These are phyloP conservation scores for Chenopodium berlandieri DNA, from an alignment of 148 eudicot species.

Conservation along the genomic window DNA sequence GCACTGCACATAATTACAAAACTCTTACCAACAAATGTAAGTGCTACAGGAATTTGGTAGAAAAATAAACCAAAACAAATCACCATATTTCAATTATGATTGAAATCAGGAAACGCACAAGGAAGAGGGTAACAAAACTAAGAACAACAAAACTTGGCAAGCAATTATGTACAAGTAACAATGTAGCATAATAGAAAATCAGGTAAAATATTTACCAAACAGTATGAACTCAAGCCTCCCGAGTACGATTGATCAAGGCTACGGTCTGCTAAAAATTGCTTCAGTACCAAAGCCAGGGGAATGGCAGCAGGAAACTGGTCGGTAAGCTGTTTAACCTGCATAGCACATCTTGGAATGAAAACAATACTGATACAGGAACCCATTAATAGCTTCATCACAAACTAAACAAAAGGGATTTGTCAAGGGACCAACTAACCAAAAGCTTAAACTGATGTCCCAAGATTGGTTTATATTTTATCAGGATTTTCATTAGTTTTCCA, in stretches of 20 bases:
- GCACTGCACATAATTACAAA: not conserved
- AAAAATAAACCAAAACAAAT: not conserved
- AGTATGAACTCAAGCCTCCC: conserved; percentile 97
- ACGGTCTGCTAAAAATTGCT: conserved; percentile 95
- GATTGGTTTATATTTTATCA: no score
- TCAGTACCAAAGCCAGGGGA: conserved; percentile 91
- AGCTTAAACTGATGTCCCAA: no score
- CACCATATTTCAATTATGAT: not conserved
- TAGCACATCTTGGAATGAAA: conserved; percentile 5
- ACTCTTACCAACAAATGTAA: not conserved
- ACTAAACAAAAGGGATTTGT: not conserved
- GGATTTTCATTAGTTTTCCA: not conserved
- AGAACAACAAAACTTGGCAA: not conserved
- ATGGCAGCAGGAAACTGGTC: conserved; percentile 91
- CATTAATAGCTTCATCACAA: not conserved
- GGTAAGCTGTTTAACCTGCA: conserved; percentile 84
- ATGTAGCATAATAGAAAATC: not conserved
- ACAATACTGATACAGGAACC: not conserved
- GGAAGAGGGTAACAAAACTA: not conserved
- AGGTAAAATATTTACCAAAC: conserved; percentile 56
- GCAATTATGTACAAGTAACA: conserved; percentile 1
- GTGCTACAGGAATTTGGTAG: not conserved
- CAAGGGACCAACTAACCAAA: no score
- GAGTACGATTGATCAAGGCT: conserved; percentile 95
- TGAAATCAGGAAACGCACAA: not conserved